phyloP scores from a whole-genome alignment of 441 rosid genomes.

The Arabidopsis hybrid region DNA sequence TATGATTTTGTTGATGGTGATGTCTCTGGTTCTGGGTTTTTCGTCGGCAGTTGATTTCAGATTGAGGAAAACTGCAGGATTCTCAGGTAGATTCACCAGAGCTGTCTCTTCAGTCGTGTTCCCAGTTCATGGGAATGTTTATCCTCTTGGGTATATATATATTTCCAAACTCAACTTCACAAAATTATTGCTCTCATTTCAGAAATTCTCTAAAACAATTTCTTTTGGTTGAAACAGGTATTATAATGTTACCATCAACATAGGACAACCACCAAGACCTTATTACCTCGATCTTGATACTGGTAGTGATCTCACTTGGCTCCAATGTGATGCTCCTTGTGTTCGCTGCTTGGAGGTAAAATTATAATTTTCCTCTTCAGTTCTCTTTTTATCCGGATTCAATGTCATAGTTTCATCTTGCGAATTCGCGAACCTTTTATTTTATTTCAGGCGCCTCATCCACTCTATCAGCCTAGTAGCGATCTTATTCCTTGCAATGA shows the following conservation, averaged over 20 bases:
- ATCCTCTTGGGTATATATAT: conserved; percentile 67
- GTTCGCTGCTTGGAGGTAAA: conserved; percentile 67
- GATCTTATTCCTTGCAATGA: conserved; percentile 74
- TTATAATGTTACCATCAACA: conserved; percentile 68
- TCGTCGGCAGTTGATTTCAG: conserved; percentile 50
- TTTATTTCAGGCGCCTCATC: conserved; percentile 81
- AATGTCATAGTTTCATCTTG: conserved; percentile 7
- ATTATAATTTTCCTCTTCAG: neutral
- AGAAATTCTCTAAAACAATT: neutral
- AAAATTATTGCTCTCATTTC: conserved; percentile 22
- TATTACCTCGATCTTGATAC: conserved; percentile 92
- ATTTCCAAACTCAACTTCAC: conserved; percentile 11
- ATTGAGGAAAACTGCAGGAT: conserved; percentile 46
- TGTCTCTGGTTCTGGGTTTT: conserved; percentile 48
- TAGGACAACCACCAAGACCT: conserved; percentile 84
- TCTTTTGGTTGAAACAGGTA: conserved; percentile 51
- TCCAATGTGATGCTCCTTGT: conserved; percentile 87
- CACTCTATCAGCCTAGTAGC: conserved; percentile 70
- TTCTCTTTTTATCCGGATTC: neutral
- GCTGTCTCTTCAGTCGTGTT: conserved; percentile 70
- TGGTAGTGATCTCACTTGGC: conserved; percentile 97
- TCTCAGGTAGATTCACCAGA: conserved; percentile 51
- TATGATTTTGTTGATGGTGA: conserved; percentile 33
- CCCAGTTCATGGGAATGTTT: conserved; percentile 75
- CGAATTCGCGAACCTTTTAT: conserved; percentile 9